phyloP scores from a whole-genome alignment of 495 filamentous ascomycete species.

The Talaromyces ruber region DNA sequence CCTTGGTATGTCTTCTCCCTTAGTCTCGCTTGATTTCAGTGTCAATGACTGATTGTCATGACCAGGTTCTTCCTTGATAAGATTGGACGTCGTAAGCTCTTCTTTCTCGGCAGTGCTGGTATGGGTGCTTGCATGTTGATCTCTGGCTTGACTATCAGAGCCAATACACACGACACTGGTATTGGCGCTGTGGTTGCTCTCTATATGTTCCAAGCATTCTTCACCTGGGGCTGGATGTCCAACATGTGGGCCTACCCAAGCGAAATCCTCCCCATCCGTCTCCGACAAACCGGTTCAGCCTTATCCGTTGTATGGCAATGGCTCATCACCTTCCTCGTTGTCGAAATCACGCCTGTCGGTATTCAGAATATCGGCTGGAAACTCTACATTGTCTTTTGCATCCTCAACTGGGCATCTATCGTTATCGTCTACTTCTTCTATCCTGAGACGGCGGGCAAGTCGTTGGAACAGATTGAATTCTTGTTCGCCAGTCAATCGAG shows the following conservation, averaged over 20 bases:
- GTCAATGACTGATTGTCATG: background rate
- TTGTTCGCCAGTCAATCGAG: conserved; percentile 18
- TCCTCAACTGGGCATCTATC: conserved; percentile 12
- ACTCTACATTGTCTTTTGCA: conserved; percentile 7
- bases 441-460: conserved; percentile 33
- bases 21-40: background rate
- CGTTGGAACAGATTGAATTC: conserved; percentile 35
- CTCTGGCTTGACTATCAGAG: conserved; percentile 1
- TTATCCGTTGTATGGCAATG: conserved; percentile 20
- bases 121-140: conserved; percentile 29
- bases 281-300: conserved; percentile 49
- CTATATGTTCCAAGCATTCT: conserved; percentile 25
- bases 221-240: conserved; percentile 45
- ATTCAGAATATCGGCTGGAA: conserved; percentile 14
- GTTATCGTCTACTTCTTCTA: conserved; percentile 30
- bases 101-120: conserved; percentile 42
- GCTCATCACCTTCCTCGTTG: conserved; percentile 25
- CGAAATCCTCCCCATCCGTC: conserved; percentile 57
- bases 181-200: conserved; percentile 2
- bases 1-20: background rate
- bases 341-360: conserved; percentile 19
- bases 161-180: background rate
- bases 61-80: conserved; percentile 42
- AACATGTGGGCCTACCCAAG: conserved; percentile 61
- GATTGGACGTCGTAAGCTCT: conserved; percentile 41